Evolutionary conservation across 2,329 filamentous ascomycete genomes (phyloP), one percentile per base, ranked within the genome.

Genomic region (Diaporthe amygdali): DNA sequence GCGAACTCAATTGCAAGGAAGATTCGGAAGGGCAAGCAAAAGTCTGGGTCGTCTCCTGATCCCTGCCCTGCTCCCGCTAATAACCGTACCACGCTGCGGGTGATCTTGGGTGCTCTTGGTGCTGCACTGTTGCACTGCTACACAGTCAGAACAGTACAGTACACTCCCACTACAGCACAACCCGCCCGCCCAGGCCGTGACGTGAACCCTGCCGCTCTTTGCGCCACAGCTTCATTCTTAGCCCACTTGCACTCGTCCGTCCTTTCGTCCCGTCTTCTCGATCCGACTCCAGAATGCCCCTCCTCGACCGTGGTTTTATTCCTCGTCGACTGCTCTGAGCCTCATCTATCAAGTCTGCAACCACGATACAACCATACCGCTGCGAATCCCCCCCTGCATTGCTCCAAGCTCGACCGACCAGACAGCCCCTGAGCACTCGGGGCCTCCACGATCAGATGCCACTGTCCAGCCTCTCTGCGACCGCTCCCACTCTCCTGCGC

Each of bases 191-290:
- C 37, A 34, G 64, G 64, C 30, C 41, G 52, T 68, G 66, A 46
- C 52, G 27, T 49, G 66, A 49, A 68, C 66, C 66, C 66, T 68
- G 66, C 41, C 37, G 12, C 49, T 25, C 39, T 54, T 56, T 68
- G 64, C 64, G 64, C 64, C 49, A 54, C 66, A 68, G 49, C 66
- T 68, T 68, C 66, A 47, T 41, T 51, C 66, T 68, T 64, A 37
- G 59, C 59, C 44, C 59, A 49, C 59, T 27, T 64, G 30, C 51
- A 30, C 20, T 63, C 41, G 37, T 22, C 27, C 41, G 56, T 68
- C 39, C 25, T 34, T 34, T 52, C 41, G 49, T 37, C 66, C 39
- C 52, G 30, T 59, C 51, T n/a, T 39, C 39, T 39, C 46, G 30
- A 68, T 59, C 52, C 52, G 17, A 41, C 52, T 41, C 44, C 52